Evolutionary conservation across 805 yeast genomes (phyloP), one percentile per base, ranked within the genome.

Genomic region (Lipomyces oligophaga): DNA sequence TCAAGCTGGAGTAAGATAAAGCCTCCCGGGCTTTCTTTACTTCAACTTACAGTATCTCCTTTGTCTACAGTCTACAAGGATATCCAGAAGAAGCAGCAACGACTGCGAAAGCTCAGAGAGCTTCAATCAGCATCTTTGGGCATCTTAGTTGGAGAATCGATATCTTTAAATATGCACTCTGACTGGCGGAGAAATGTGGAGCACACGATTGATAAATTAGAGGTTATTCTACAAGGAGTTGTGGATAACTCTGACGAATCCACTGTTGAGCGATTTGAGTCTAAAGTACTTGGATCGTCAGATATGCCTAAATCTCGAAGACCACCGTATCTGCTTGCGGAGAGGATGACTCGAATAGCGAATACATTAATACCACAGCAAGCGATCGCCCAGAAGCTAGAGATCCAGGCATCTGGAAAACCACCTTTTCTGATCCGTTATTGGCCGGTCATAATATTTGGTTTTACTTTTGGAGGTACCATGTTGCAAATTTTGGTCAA

Each of bases 401-500:
- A 42, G 13, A 41, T 52, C 15, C 10, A 8, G 2, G 15, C 34
- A 19, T 58, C 60, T 37, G 54, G 59, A 7, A 63, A 62, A 43
- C 85, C 85, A 15, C 58, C 67, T 1, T 56, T 64, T 15, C 19
- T 58, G 24, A 65, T 70, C 2, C 72, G 85, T 44, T 78, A 79
- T 64, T 88, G 95, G 96, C 85, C 89, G 1, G 46, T 75, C 0
- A 49, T 77, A 1, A 47, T 74, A 0, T 16, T 75, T 0, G 48
- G 69, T 1, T 36, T 72, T 0, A 41, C 73, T 2, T 77, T 76
- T 59, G 83, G 93, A 6, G 59, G 72, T 1, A 60, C 78, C 2
- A 55, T 75, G 1, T 38, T 59, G 22, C 66, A 66, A 44, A 51
- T 75, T 1, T 68, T 83, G 59, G 66, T 73, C 2, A 78, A 80